Evolutionary conservation across 352 stramenopile genomes (phyloP).

Genomic region (Pythium folliculosum): DNA sequence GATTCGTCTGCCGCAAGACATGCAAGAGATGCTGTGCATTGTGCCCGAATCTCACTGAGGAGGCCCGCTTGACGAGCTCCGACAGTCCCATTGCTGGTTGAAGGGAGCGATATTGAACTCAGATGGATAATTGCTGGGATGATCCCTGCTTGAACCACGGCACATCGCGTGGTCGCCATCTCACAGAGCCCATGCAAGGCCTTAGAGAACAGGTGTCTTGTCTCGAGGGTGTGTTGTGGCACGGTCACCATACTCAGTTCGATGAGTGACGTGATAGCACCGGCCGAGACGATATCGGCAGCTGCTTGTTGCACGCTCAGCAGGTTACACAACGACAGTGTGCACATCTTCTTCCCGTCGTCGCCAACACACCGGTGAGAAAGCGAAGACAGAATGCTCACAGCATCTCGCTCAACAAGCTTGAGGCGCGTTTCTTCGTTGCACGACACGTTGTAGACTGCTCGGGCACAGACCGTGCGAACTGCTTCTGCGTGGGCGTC

Average conservation of each 20-base stretch:
- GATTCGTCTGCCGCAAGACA: slow-evolving; percentile 55
- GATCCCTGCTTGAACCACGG: slow-evolving; percentile 53
- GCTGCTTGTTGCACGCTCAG: slow-evolving; percentile 74
- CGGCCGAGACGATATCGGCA: slow-evolving; percentile 64
- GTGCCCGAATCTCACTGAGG: slow-evolving; percentile 53
- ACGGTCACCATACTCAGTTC: slow-evolving; percentile 50
- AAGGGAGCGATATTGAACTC: slow-evolving; percentile 23
- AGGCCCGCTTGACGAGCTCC: slow-evolving; percentile 19
- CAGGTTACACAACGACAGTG: slow-evolving; percentile 74
- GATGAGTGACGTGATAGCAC: slow-evolving; percentile 66
- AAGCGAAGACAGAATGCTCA: slow-evolving; percentile 53
- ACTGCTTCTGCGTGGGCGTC: slow-evolving; percentile 31
- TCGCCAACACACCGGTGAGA: slow-evolving; percentile 36
- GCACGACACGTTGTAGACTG: slow-evolving; percentile 74
- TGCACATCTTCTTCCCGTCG: slow-evolving; percentile 77
- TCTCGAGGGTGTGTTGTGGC: slow-evolving; percentile 45
- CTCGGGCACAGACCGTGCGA: slow-evolving; percentile 47
- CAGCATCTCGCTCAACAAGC: slow-evolving; percentile 67
- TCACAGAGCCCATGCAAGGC: slow-evolving; percentile 71
- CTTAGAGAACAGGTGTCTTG: slow-evolving; percentile 60
- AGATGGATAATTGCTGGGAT: slow-evolving; percentile 63
- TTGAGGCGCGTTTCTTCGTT: slow-evolving; percentile 67
- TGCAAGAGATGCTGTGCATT: slow-evolving; percentile 63
- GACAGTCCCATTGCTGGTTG: neutral
- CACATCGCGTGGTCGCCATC: slow-evolving; percentile 42